These are phyloP conservation scores for Verticillium nubilum DNA, from an alignment of 2,329 filamentous ascomycete species.

Conservation along the genomic window DNA sequence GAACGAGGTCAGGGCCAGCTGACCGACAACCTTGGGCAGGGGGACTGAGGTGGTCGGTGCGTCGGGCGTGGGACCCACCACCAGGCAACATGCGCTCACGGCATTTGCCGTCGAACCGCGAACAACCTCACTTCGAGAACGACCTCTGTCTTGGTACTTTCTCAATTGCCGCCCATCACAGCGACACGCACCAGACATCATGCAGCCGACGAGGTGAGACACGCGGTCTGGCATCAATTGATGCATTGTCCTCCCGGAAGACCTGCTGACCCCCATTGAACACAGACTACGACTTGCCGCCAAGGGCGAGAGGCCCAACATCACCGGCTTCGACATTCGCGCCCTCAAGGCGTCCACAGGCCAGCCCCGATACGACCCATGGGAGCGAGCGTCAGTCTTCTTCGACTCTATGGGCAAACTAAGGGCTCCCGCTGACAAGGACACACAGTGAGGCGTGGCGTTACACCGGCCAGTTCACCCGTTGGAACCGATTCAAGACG, in stretches of 20 bases:
- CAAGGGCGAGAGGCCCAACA: conserved; percentile 58
- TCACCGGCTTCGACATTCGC: conserved; percentile 88
- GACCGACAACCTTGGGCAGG: conserved; percentile 1
- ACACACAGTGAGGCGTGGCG: conserved; percentile 81
- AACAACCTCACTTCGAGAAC: background rate
- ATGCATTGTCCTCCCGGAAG: background rate
- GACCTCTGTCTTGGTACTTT: conserved; percentile 6
- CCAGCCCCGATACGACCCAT: conserved; percentile 58
- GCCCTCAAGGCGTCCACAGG: conserved; percentile 70
- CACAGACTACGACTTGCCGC: conserved; percentile 45
- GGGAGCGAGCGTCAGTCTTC: conserved; percentile 55
- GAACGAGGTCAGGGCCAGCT: background rate
- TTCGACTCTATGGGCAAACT: background rate
- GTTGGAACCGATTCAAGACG: conserved; percentile 83
- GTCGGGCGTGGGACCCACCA: background rate
- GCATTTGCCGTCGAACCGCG: conserved; percentile 11
- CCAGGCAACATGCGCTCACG: conserved; percentile 3
- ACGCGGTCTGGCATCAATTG: conserved; percentile 1
- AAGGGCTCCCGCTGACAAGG: conserved; percentile 5
- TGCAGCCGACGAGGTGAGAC: conserved; percentile 22
- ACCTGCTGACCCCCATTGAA: background rate
- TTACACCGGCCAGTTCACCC: conserved; percentile 82
- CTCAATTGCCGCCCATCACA: conserved; percentile 7
- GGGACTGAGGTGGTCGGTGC: background rate
- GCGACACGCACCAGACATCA: conserved; percentile 16